Evolutionary conservation across 305 asterid genomes (phyloP).

Genomic region (Solanum chacoense): DNA sequence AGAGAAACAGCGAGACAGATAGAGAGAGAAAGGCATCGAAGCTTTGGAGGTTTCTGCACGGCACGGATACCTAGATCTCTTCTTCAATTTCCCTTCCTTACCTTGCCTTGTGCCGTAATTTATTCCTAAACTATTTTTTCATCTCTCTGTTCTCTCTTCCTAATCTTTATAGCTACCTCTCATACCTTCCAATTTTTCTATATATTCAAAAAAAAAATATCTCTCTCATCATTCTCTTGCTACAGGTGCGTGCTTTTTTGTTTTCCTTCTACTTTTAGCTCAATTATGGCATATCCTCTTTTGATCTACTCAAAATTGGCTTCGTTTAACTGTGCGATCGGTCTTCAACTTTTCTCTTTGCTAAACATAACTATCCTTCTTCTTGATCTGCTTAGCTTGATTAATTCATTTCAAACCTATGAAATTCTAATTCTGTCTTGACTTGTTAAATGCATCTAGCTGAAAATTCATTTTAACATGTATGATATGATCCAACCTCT

Average conservation of each 20-base stretch:
- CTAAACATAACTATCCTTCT: constrained; percentile 16
- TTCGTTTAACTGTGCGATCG: constrained; percentile 18
- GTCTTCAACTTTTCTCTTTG: neutral
- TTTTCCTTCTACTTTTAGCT: neutral
- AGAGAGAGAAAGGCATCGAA: constrained; percentile 67
- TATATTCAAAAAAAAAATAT: neutral
- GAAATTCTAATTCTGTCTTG: neutral
- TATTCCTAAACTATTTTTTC: constrained; percentile 33
- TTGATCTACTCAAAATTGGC: constrained; percentile 3
- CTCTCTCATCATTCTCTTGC: neutral
- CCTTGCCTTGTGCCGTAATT: constrained; percentile 76
- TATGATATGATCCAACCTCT: constrained; percentile 7
- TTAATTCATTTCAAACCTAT: neutral
- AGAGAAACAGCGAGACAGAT: constrained; percentile 1
- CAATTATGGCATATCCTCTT: constrained; percentile 1
- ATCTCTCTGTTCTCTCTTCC: constrained; percentile 8
- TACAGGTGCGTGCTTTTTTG: neutral
- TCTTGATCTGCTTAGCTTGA: constrained; percentile 21
- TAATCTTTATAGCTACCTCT: constrained; percentile 3
- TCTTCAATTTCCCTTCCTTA: constrained; percentile 37
- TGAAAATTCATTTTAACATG: constrained; percentile 16
- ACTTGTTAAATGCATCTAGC: constrained; percentile 35
- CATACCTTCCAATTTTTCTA: constrained; percentile 3
- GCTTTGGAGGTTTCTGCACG: constrained; percentile 71
- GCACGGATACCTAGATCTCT: constrained; percentile 90